A percentile compares a stretch with the other conserved stretches of the same genome.
Conservation (phyloP, 306 rosid genomes). For the Malus fusca region DNA sequence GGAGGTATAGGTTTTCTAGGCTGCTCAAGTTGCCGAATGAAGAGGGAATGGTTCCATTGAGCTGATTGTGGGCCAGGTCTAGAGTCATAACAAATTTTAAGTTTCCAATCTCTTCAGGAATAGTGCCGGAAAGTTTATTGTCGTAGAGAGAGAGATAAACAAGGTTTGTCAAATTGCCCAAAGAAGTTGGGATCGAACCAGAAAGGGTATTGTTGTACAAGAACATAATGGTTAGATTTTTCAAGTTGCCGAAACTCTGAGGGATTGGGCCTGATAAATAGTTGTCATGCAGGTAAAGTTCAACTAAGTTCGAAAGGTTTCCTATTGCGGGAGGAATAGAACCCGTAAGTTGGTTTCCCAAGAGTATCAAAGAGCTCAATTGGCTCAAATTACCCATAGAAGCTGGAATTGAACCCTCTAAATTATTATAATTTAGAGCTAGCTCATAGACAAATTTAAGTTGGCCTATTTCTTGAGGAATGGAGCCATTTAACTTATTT, state of each 20-base stretch:
- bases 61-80: background rate
- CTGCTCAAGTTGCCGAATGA: background rate
- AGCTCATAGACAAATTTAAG: slow-evolving; percentile 10
- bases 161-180: background rate
- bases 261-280: background rate
- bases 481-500: background rate
- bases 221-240: background rate
- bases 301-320: slow-evolving; percentile 9
- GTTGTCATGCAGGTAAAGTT: background rate
- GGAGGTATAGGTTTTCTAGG: background rate
- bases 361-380: background rate
- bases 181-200: background rate
- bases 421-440: background rate
- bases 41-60: background rate
- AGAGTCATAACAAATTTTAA: background rate
- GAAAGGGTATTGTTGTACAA: background rate
- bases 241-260: background rate
- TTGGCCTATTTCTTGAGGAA: background rate
- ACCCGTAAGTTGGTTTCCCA: background rate
- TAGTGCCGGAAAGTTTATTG: background rate
- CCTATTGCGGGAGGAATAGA: background rate
- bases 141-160: background rate
- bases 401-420: background rate
- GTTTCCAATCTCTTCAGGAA: background rate
- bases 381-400: background rate